These are phyloP conservation scores for Pogostemon cablin DNA, from an alignment of 257 asterid genomes.

Conservation along the genomic window DNA sequence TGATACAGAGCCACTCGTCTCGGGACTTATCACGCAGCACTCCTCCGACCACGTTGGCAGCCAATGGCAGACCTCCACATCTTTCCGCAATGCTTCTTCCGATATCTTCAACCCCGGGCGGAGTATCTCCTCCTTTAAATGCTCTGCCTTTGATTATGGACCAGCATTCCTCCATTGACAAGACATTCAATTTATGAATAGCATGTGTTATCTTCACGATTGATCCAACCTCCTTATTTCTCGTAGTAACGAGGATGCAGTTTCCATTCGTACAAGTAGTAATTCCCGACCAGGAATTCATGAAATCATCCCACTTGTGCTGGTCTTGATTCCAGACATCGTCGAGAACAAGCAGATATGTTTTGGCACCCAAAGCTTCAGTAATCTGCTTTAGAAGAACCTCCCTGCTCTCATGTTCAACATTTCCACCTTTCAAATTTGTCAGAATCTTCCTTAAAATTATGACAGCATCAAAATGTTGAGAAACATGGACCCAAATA, in stretches of 20 bases:
- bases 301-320: neutral
- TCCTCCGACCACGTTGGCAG: neutral
- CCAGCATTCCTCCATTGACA: neutral
- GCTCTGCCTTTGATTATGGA: neutral
- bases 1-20: neutral
- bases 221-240: neutral
- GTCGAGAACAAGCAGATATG: neutral
- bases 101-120: neutral
- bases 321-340: neutral
- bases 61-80: neutral
- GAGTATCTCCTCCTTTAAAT: neutral
- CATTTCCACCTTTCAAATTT: too few species aligned
- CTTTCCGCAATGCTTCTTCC: neutral
- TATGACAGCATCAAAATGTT: neutral
- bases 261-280: neutral
- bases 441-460: too few species aligned
- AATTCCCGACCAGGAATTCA: neutral
- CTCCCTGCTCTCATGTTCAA: neutral
- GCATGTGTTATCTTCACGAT: neutral
- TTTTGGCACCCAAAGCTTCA: neutral
- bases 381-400: neutral
- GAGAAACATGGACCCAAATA: neutral
- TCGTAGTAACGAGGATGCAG: neutral
- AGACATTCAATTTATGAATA: neutral
- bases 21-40: neutral